Conservation (phyloP, 2,329 filamentous ascomycete species). For the Aspergillus tamarii region DNA sequence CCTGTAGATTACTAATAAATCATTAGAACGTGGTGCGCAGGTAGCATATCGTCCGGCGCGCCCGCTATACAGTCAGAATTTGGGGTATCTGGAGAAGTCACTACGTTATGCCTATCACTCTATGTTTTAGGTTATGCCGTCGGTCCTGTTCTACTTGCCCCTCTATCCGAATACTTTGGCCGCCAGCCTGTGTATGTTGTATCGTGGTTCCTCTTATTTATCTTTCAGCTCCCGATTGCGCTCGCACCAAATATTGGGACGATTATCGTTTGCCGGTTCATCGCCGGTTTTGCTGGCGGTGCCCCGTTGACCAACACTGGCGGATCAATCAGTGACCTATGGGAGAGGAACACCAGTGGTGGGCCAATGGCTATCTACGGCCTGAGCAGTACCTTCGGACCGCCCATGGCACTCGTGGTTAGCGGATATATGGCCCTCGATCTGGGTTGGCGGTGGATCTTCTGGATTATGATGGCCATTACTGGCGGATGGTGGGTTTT, state of each 20-base stretch:
- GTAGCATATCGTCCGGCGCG: constrained; percentile 33
- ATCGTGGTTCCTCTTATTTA: constrained; percentile 34
- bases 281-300: constrained; percentile 34
- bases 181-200: constrained; percentile 39
- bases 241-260: constrained; percentile 33
- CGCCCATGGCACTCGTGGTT: constrained; percentile 38
- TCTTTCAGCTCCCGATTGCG: constrained; percentile 34
- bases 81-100: constrained; percentile 32
- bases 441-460: constrained; percentile 52
- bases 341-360: constrained; percentile 35
- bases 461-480: constrained; percentile 63
- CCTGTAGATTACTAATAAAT: neutral
- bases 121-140: constrained; percentile 35
- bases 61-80: constrained; percentile 30
- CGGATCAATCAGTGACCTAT: constrained; percentile 35
- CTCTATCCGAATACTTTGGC: constrained; percentile 41
- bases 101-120: constrained; percentile 37
- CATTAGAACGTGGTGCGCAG: constrained; percentile 30
- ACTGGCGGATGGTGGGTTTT: constrained; percentile 54
- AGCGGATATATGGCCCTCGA: constrained; percentile 32
- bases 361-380: constrained; percentile 41
- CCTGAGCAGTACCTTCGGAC: constrained; percentile 39
- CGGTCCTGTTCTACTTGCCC: constrained; percentile 34
- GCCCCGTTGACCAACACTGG: constrained; percentile 40
- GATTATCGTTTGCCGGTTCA: constrained; percentile 33